Percentiles rank a stretch among this genome's conserved stretches.
Conservation (phyloP, 2,329 filamentous ascomycete genomes). For the Sporothrix phasma region DNA sequence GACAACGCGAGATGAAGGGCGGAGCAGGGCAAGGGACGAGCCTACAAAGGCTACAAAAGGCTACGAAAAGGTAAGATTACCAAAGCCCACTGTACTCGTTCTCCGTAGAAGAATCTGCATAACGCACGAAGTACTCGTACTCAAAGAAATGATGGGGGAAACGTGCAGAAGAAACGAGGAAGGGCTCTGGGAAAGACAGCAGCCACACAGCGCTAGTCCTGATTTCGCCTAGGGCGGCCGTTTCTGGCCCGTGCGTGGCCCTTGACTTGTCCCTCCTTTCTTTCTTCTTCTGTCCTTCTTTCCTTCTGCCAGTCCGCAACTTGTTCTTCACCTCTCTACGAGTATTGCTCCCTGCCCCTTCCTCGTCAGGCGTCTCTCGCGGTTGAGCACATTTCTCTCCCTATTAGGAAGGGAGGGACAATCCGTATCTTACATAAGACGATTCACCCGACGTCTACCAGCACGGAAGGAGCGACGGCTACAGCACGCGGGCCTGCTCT, state of each 20-base stretch:
- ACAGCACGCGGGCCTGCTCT: background rate
- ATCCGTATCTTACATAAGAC: no score
- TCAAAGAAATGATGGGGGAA: slow-evolving; percentile 16
- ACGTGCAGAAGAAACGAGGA: background rate
- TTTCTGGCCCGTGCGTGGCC: slow-evolving; percentile 17
- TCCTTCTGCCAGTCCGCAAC: background rate
- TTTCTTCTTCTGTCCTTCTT: background rate
- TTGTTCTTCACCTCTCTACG: background rate
- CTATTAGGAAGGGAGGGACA: background rate
- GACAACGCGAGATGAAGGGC: slow-evolving; percentile 9
- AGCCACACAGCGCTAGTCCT: slow-evolving; percentile 15
- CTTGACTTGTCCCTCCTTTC: slow-evolving; percentile 15
- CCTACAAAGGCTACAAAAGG: background rate
- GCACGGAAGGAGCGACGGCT: background rate
- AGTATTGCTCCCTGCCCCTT: background rate
- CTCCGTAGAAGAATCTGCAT: background rate
- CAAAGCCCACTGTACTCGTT: background rate
- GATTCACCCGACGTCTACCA: background rate
- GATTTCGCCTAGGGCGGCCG: slow-evolving; percentile 13
- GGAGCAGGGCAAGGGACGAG: slow-evolving; percentile 3
- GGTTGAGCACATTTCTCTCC: background rate
- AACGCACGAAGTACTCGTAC: no score
- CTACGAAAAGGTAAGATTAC: background rate
- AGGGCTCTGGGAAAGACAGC: slow-evolving; percentile 14
- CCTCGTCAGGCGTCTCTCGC: background rate